Conservation (phyloP, 306 rosid species). For the Cyclanthera cordifolia region DNA sequence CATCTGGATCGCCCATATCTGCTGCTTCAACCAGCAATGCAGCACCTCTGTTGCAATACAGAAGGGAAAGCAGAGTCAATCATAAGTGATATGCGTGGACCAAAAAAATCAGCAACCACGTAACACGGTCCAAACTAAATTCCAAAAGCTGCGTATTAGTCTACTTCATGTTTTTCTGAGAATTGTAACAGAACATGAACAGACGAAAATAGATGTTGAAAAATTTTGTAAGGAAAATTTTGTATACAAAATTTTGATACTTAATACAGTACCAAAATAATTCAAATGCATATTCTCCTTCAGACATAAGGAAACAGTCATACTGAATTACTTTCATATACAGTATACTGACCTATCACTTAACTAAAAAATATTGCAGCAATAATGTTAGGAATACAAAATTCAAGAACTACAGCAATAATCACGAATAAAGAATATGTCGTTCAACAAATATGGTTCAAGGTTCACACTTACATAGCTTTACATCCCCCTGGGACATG, state of each 20-base stretch:
- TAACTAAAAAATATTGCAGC: background rate
- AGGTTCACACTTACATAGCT: constrained; percentile 47
- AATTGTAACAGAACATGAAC: background rate
- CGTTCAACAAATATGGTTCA: background rate
- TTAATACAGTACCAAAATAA: background rate
- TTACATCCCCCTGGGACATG: constrained; percentile 73
- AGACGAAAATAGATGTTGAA: background rate
- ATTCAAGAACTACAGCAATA: constrained; percentile 2
- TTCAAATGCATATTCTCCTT: background rate
- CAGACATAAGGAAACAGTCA: background rate
- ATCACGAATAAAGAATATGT: background rate
- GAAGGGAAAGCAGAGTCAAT: constrained; percentile 1
- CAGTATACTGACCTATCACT: constrained; percentile 11
- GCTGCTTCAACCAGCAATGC: constrained; percentile 90
- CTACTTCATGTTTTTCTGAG: background rate
- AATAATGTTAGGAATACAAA: background rate
- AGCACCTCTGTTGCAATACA: constrained; percentile 47
- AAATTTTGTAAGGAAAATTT: background rate
- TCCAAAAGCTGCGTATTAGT: background rate
- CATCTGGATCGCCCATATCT: constrained; percentile 78
- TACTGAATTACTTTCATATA: background rate
- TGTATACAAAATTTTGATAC: background rate
- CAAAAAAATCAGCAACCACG: background rate
- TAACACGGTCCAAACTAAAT: background rate
- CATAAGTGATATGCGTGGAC: background rate